Base-by-base conservation (phyloP, 75 land plant species). In the Cupressus sempervirens region DNA sequence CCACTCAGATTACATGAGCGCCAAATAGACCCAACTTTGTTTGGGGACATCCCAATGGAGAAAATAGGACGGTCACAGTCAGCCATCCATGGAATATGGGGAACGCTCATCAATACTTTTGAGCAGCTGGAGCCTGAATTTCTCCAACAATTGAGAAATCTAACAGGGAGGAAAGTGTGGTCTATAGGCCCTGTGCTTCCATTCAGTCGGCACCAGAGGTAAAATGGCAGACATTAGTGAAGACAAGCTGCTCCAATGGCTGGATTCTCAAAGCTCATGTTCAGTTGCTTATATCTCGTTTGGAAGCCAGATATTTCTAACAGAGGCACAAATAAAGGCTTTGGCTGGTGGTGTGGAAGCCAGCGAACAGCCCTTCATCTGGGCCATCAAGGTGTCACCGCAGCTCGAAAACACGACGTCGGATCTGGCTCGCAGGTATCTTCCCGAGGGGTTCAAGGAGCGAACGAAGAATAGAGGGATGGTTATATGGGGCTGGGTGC, bases 71-170 rank as follows among this genome's bases (percentile, higher is more conserved):
- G 46, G 40, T 23, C n/a, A 3, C 45, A 40, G 41, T 76, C 43
- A 0, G 6, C 23, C n/a, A 77, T 4, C 0, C 12, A 58, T 20
- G 34, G 38, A 30, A n/a, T n/a, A n/a, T 54, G 26, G 34, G 93
- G 93, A 3, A 80, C 88, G 8, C 88, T 90, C 11, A 41, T 86
- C 72, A 91, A 91, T 76, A 90, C 84, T 14, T 90, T 90, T 40
- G n/a, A 85, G 23, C 91, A 86, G 50, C 38, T 90, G 32, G 93
- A 90, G 86, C 12, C 34, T 14, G 80, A n/a, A 0, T 88, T 67
- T 54, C 62, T 85, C 23, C 86, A 87, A 26, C 82, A 72, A 54
- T 83, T 82, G 45, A 12, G 38, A 29, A 87, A 86, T 38, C 75
- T 70, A 0, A 72, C 40, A 0, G 46, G 85, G 18, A 86, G 82